phyloP scores from a whole-genome alignment of 1,139 yeast genomes.

The Candida tropicalis region DNA sequence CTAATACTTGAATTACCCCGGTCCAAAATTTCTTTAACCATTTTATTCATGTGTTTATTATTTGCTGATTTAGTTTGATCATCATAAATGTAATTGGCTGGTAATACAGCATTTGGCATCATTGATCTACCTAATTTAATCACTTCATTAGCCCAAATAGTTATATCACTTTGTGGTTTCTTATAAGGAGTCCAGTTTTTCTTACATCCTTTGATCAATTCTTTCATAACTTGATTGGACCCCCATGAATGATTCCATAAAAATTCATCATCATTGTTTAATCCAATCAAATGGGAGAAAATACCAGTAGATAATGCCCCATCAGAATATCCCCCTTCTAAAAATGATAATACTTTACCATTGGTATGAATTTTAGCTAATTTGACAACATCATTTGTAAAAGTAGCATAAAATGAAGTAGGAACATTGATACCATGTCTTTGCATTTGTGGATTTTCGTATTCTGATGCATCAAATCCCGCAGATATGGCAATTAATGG shows the following conservation, averaged over 20 bases:
- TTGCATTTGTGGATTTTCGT: conserved; percentile 82
- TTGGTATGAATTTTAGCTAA: conserved; percentile 62
- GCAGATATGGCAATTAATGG: conserved; percentile 78
- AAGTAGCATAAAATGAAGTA: conserved; percentile 73
- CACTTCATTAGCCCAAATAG: conserved; percentile 70
- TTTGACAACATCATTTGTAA: conserved; percentile 71
- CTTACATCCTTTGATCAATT: conserved; percentile 70
- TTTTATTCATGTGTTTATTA: conserved; percentile 24
- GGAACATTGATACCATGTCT: conserved; percentile 85
- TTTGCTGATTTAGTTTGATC: conserved; percentile 22
- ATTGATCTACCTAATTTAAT: conserved; percentile 67
- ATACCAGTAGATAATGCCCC: conserved; percentile 82
- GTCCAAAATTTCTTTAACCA: conserved; percentile 36
- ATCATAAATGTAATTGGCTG: conserved; percentile 41
- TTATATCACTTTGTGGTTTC: conserved; percentile 46
- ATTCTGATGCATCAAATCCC: conserved; percentile 89
- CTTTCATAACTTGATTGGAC: conserved; percentile 62
- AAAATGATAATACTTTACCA: conserved; percentile 67
- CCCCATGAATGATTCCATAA: conserved; percentile 71
- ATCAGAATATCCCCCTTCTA: conserved; percentile 90
- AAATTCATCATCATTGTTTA: conserved; percentile 45
- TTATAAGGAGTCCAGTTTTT: conserved; percentile 65
- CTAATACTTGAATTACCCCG: conserved; percentile 10
- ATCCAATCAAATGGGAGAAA: conserved; percentile 75
- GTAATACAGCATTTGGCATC: conserved; percentile 60